Base-by-base conservation (phyloP, 75 land plant genomes). In the Chamaecyparis obtusa region DNA sequence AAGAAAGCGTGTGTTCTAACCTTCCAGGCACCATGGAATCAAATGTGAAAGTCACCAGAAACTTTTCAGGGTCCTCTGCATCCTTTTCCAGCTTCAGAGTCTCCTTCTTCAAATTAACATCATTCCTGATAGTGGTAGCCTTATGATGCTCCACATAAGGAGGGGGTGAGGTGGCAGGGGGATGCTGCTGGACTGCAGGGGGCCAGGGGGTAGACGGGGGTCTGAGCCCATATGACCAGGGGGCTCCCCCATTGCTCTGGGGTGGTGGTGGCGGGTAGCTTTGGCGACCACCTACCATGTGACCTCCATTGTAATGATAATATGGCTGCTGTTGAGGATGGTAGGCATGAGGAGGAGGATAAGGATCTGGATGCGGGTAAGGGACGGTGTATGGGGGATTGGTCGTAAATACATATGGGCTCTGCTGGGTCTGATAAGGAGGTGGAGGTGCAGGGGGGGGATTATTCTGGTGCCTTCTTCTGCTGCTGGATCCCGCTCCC, bases 11-110 rank as follows among this genome's bases (percentile, higher is more conserved):
- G 1, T 21, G 69, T 60, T 74, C 87, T 81, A 44, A 96, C 99
- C 97, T 94, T 86, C 98, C 99, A 37, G 95, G 84, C 0, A 93
- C 96, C 36, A 94, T 95, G 71, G 99, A 98, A 91, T 97, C 99
- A 85, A 96, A 97, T 6, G 95, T 92, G 90, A 97, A 97, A 2
- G 96, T 89, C 16, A 97, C 95, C 14, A 97, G 89, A 78, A 90
- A 91, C 83, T 86, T 86, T 3, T 93, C 96, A 30, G 96, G 98
- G 78, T 95, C 91, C 54, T 92, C 92, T 82, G 95, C 94, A 51
- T 96, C 99, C n/a, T 90, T 89, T 90, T 95, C 99, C 30, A 97
- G 83, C 85, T 91, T 88, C 69, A 97, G 83, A 3, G 93, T 95
- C 84, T 93, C 94, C 91, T 97, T 97, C 90, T 92, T 96, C 75